phyloP scores from a whole-genome alignment of 2,329 filamentous ascomycete species.

The Fusarium sp. region DNA sequence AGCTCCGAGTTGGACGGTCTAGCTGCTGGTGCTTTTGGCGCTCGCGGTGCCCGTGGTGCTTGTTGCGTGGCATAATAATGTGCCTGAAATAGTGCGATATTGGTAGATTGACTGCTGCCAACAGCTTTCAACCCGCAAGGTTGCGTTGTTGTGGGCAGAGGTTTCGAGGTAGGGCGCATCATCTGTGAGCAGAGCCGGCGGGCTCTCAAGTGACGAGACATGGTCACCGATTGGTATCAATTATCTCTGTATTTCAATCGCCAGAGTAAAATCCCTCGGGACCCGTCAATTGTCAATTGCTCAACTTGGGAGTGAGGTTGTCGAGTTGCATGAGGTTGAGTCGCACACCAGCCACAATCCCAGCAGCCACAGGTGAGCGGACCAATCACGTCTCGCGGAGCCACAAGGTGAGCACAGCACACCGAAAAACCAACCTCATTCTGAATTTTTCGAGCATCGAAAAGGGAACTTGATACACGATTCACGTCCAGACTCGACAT shows the following conservation, averaged over 20 bases:
- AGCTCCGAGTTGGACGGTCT: slow-evolving; percentile 12
- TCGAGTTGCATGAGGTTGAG: slow-evolving; percentile 16
- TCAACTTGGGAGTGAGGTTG: neutral
- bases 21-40: slow-evolving; percentile 22
- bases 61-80: slow-evolving; percentile 34
- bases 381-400: slow-evolving; percentile 37
- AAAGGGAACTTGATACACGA: slow-evolving; percentile 26
- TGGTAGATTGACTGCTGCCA: neutral
- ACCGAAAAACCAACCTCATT: slow-evolving; percentile 33
- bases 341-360: slow-evolving; percentile 27
- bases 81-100: slow-evolving; percentile 11
- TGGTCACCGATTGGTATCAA: neutral
- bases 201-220: slow-evolving; percentile 14
- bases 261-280: neutral
- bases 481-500: slow-evolving; percentile 10
- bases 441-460: slow-evolving; percentile 30
- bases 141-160: neutral
- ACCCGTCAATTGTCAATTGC: neutral
- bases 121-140: neutral
- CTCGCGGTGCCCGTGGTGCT: slow-evolving; percentile 23
- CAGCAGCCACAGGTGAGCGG: neutral
- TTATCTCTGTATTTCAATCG: neutral
- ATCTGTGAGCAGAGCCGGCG: slow-evolving; percentile 14
- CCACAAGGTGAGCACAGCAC: slow-evolving; percentile 13
- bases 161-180: slow-evolving; percentile 7